Evolutionary conservation across 139 green algal genomes (phyloP), one percentile per base, ranked within the genome.

Genomic region (Chlorella sp.): DNA sequence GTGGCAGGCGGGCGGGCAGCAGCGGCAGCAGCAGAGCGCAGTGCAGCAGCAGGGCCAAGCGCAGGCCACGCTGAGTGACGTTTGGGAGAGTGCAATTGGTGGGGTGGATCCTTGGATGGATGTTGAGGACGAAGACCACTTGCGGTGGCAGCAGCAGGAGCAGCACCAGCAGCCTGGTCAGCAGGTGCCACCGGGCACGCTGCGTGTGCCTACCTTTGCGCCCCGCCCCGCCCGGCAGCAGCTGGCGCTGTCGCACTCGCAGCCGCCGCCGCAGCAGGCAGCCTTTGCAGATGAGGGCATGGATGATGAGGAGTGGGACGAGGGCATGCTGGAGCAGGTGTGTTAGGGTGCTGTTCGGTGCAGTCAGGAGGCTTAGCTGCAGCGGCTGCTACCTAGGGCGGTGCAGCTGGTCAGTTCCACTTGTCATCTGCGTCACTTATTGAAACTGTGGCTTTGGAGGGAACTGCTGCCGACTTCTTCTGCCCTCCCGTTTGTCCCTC

Each of bases 251-350:
- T 30, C 16, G 48, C 54, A 82, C 20, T 40, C 34, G 28, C 54
- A 82, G 54, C 13, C 5, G 0, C n/a, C 56, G 54, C 5, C 22
- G 13, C 54, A 73, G 3, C 17, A 24, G 14, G 58, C 51, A 60
- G 51, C 13, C 51, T 60, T 20, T 20, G 51, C 34, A 16, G 24
- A 68, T 24, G 56, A 68, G 17, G 26, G 36, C 17, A 54, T 58
- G 22, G 77, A 73, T 19, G 76, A 72, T 8, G 76, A 73, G 30
- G 77, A 83, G 32, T 83, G 77, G 77, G 77, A 83, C 34, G 60
- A 56, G 2, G 58, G 14, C 28, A 73, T 74, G 77, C 77, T 83
- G 41, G 38, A 69, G 28, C 40, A 73, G 77, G 51, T 60, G 51
- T 3, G 51, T 16, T 60, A 3, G 9, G 51, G 14, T 60, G 51